Percentiles rank a stretch among this genome's conserved stretches.
Evolutionary conservation across 148 eudicot species (phyloP).

Genomic region (Rhododendron williamsianum): DNA sequence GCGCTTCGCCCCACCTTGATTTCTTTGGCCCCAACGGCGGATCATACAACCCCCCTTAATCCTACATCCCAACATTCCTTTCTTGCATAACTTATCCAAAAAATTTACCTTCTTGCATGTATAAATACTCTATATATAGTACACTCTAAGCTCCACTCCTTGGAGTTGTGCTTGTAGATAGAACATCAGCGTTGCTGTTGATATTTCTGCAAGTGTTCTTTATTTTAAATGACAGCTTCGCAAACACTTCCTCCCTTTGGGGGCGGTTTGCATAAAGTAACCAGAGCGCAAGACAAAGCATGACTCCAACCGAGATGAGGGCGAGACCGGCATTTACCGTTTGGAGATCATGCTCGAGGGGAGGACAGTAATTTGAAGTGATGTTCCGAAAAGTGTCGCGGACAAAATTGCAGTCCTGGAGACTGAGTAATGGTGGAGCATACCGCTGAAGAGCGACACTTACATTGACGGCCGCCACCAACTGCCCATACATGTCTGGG

Average conservation of each 20-base stretch:
- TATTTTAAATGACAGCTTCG: conserved; percentile 32
- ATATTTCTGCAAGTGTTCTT: conserved; percentile 23
- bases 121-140: neutral
- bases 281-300: conserved; percentile 89
- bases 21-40: neutral
- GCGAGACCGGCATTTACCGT: conserved; percentile 62
- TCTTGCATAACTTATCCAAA: neutral
- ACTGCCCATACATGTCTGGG: conserved; percentile 54
- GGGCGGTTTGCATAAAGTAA: conserved; percentile 85
- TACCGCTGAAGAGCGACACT: conserved; percentile 75
- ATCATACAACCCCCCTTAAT: neutral
- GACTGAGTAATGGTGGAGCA: conserved; percentile 68
- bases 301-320: conserved; percentile 75
- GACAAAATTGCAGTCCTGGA: conserved; percentile 82
- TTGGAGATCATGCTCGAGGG: conserved; percentile 57
- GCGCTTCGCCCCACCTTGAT: conserved; percentile 52
- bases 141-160: conserved; percentile 31
- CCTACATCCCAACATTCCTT: conserved; percentile 6
- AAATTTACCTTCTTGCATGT: conserved; percentile 2
- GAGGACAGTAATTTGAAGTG: conserved; percentile 57
- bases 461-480: conserved; percentile 62
- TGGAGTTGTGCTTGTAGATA: conserved; percentile 27
- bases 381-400: conserved; percentile 66
- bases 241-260: conserved; percentile 96
- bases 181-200: conserved; percentile 14